Evolutionary conservation across 2,329 filamentous ascomycete genomes (phyloP), one percentile per base, ranked within the genome.

Genomic region (Xylaria sp.): DNA sequence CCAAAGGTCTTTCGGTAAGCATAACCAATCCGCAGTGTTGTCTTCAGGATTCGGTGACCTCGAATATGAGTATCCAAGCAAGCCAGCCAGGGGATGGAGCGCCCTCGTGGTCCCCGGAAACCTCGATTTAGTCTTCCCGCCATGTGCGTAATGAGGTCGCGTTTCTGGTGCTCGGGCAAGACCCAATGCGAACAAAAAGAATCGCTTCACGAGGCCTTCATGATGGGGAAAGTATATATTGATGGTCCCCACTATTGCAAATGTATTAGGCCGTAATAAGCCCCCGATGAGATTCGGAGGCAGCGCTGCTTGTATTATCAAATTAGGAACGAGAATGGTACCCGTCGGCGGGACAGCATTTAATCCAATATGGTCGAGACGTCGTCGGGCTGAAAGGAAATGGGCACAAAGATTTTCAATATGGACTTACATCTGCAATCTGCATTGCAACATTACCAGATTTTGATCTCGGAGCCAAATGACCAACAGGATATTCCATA

Each of bases 1-100:
- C 51, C 64, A 64, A 61, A 26, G 57, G 56, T 56, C 13, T 54
- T 31, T 63, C 63, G 65, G 62, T 65, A 60, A 67, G 58, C 61
- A 28, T 49, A 53, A 23, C 33, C 15, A 60, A 7, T 17, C 38
- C 49, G 26, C 17, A 4, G 23, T 63, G 49, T 36, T 58, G n/a
- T 48, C 38, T 7, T 5, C 38, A 10, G 31, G 10, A 42, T 26
- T n/a, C 11, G 10, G 9, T 33, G 20, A 56, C 26, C 36, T 44
- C 53, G 17, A 60, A 46, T 40, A 46, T 59, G 65, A 61, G 54
- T 33, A 46, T 53, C 15, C 31, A 36, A 20, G 2, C 26, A 15
- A 33, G 53, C 31, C 11, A 38, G 5, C 31, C 20, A 38, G 5
- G 17, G 10, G 28, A 38, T 13, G 38, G 23, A 17, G 7, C 3